Percentiles rank a stretch among this genome's conserved stretches.
Evolutionary conservation across 179 eudicot genomes (phyloP).

Genomic region (Carnegiea gigantea): DNA sequence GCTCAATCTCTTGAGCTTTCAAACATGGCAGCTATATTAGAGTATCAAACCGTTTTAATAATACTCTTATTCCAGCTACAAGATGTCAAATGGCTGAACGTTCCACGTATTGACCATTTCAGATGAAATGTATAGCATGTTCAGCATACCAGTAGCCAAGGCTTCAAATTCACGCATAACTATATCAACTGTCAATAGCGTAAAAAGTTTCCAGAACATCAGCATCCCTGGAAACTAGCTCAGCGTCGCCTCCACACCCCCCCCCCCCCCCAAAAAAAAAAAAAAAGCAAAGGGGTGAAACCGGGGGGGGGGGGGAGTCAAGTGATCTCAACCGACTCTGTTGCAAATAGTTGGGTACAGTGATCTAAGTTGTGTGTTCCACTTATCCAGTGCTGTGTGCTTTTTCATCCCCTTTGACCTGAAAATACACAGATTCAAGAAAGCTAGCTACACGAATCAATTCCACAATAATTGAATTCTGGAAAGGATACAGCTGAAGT

Average conservation of each 20-base stretch:
- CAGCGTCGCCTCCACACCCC: too few species aligned
- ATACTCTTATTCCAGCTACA: not conserved
- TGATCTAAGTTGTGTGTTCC: constrained; percentile 89
- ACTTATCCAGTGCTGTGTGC: constrained; percentile 80
- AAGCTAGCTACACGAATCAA: not conserved
- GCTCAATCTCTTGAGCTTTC: not conserved
- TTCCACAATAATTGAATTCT: not conserved
- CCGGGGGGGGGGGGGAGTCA: not conserved
- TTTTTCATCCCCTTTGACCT: constrained; percentile 55
- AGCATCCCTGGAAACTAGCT: too few species aligned
- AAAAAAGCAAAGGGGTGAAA: too few species aligned
- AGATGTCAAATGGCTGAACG: not conserved
- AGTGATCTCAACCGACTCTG: constrained; percentile 46
- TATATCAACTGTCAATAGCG: constrained; percentile 3
- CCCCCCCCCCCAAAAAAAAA: too few species aligned
- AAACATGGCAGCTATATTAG: not conserved
- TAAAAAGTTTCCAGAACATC: too few species aligned
- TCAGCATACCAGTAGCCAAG: not conserved
- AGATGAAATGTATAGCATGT: not conserved
- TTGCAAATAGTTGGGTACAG: constrained; percentile 69
- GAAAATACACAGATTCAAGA: not conserved
- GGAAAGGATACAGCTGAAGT: not conserved
- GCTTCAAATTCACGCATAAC: not conserved
- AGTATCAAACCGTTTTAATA: not conserved
- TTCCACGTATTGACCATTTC: not conserved